These are phyloP conservation scores for Fusarium pseudograminearum DNA, from an alignment of 2,329 filamentous ascomycete species.

Conservation along the genomic window DNA sequence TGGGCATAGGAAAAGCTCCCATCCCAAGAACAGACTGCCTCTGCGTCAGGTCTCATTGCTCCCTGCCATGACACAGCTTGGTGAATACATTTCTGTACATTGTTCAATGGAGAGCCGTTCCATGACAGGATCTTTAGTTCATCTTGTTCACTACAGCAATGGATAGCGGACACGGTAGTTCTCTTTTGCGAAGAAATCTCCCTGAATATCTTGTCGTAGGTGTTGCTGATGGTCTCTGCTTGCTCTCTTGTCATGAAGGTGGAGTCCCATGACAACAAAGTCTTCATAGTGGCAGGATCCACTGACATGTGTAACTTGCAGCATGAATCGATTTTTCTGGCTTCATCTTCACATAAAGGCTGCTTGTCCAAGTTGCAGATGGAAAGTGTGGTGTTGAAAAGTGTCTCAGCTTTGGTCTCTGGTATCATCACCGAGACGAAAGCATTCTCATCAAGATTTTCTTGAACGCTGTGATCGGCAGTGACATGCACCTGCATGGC, in stretches of 20 bases:
- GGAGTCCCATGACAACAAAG: slow-evolving; percentile 51
- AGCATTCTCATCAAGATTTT: background rate
- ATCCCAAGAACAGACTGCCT: slow-evolving; percentile 60
- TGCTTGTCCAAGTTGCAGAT: slow-evolving; percentile 41
- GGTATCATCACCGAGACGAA: background rate
- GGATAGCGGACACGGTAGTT: slow-evolving; percentile 56
- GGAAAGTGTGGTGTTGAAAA: slow-evolving; percentile 61
- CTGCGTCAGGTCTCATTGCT: slow-evolving; percentile 48
- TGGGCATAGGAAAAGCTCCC: slow-evolving; percentile 57
- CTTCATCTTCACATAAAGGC: slow-evolving; percentile 36
- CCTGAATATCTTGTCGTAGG: slow-evolving; percentile 62
- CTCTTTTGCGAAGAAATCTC: slow-evolving; percentile 56
- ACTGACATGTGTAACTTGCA: slow-evolving; percentile 39
- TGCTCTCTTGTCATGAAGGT: slow-evolving; percentile 57
- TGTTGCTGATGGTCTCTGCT: slow-evolving; percentile 60
- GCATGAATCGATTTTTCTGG: slow-evolving; percentile 1
- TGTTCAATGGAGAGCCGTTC: slow-evolving; percentile 30
- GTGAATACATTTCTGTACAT: slow-evolving; percentile 57
- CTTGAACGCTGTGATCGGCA: slow-evolving; percentile 13
- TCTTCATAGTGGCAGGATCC: slow-evolving; percentile 34
- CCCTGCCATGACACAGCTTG: slow-evolving; percentile 56
- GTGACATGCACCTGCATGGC: slow-evolving; percentile 6
- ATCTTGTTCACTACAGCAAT: slow-evolving; percentile 64
- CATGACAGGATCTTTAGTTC: slow-evolving; percentile 59
- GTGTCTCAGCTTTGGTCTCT: slow-evolving; percentile 36